Percentiles rank a stretch among this genome's conserved stretches.
Conservation (phyloP, 441 rosid species). For the Manihot esculenta region DNA sequence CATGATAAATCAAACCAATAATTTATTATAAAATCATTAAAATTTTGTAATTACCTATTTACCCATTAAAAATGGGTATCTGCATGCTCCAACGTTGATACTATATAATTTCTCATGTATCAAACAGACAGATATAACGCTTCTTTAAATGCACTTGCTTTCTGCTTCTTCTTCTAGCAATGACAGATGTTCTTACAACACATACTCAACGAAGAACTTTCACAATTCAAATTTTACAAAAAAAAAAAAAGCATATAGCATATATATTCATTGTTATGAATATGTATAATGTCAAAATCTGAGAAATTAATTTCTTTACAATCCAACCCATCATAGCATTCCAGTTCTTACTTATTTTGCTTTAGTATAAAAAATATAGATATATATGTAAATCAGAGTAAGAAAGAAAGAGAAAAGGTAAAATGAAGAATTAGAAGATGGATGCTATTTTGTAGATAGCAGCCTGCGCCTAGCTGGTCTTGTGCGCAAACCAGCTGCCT, state of each 20-base stretch:
- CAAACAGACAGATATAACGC: too few relatives aligned
- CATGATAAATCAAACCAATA: too few relatives aligned
- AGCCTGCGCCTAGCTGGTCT: conserved; percentile 50
- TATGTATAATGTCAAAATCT: conserved; percentile 28
- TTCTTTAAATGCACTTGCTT: too few relatives aligned
- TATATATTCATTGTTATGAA: conserved; percentile 6
- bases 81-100: too few relatives aligned
- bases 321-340: conserved; percentile 22
- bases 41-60: too few relatives aligned
- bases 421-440: conserved; percentile 12
- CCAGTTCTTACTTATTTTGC: conserved; percentile 31
- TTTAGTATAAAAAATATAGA: conserved; percentile 14
- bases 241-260: background rate
- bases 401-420: conserved; percentile 1
- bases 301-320: conserved; percentile 28
- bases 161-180: too few relatives aligned
- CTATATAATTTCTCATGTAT: too few relatives aligned
- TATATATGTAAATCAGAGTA: conserved; percentile 2
- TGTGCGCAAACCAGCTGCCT: conserved; percentile 35
- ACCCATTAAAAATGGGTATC: too few relatives aligned
- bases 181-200: background rate
- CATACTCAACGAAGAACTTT: background rate
- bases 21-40: too few relatives aligned
- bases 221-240: background rate
- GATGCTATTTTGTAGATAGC: conserved; percentile 28